Conservation (phyloP, 2,329 filamentous ascomycete species). For the Aspergillus fructus region DNA sequence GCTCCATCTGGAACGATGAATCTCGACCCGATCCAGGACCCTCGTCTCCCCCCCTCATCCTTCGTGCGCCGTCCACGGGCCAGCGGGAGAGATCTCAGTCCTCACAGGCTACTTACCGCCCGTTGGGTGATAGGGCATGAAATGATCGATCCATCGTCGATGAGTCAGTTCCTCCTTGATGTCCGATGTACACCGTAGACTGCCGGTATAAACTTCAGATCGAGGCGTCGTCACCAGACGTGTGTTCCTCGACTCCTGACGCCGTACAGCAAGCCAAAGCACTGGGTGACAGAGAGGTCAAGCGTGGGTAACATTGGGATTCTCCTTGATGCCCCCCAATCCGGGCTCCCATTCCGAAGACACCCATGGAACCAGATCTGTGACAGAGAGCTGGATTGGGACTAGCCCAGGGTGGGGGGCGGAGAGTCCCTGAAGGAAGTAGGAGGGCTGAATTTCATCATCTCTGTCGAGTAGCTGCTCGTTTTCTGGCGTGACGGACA, state of each 20-base stretch:
- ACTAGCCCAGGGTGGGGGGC: constrained; percentile 13
- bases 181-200: not conserved
- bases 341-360: constrained; percentile 12
- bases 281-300: not conserved
- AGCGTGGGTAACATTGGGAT: not conserved
- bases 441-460: too few relatives aligned
- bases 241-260: not conserved
- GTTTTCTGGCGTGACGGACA: not conserved
- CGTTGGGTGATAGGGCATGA: too few relatives aligned
- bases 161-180: not conserved
- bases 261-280: not conserved
- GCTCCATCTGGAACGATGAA: not conserved
- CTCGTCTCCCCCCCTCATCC: not conserved
- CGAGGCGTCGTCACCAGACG: not conserved
- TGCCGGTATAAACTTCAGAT: not conserved
- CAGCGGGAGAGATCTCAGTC: too few relatives aligned
- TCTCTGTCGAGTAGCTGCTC: too few relatives aligned
- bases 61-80: too few relatives aligned
- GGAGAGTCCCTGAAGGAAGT: not conserved
- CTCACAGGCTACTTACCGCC: too few relatives aligned
- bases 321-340: constrained; percentile 9
- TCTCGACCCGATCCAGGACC: not conserved
- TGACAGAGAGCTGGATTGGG: constrained; percentile 15
- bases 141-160: too few relatives aligned
- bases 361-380: constrained; percentile 19